Evolutionary conservation across 2,329 filamentous ascomycete genomes (phyloP).

Genomic region (Alternaria ventricosa): DNA sequence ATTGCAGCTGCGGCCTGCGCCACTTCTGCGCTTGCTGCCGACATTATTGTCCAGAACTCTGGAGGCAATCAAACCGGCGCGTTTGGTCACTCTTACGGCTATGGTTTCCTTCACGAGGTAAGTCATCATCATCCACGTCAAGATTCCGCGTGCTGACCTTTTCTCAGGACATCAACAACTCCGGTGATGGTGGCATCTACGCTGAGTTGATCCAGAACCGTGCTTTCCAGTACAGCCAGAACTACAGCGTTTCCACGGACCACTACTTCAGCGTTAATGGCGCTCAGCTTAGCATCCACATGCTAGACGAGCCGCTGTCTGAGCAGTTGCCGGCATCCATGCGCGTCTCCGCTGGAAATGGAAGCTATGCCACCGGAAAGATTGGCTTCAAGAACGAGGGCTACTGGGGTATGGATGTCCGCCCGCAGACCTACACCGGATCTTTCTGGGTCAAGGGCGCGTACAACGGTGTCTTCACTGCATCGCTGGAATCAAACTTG

Average conservation of each 20-base stretch:
- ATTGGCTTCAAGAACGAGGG: conserved; percentile 59
- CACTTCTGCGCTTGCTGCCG: conserved; percentile 29
- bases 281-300: conserved; percentile 47
- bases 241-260: conserved; percentile 32
- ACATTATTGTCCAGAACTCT: conserved; percentile 33
- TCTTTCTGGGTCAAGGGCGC: conserved; percentile 57
- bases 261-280: conserved; percentile 44
- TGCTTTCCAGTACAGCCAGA: conserved; percentile 65
- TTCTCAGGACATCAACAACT: conserved; percentile 63
- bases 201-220: conserved; percentile 74
- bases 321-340: conserved; percentile 54
- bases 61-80: conserved; percentile 40
- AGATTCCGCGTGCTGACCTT: background rate
- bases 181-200: conserved; percentile 75
- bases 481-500: conserved; percentile 50
- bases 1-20: conserved; percentile 31
- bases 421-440: conserved; percentile 56
- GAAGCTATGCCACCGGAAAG: conserved; percentile 45
- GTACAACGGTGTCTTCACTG: conserved; percentile 46
- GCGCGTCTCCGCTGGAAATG: conserved; percentile 48
- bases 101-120: conserved; percentile 43
- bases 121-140: background rate
- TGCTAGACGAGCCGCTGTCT: conserved; percentile 51
- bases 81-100: conserved; percentile 37
- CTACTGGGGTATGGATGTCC: conserved; percentile 61